Evolutionary conservation across 2,329 filamentous ascomycete genomes (phyloP).

Genomic region (Trichophaea hybrida): DNA sequence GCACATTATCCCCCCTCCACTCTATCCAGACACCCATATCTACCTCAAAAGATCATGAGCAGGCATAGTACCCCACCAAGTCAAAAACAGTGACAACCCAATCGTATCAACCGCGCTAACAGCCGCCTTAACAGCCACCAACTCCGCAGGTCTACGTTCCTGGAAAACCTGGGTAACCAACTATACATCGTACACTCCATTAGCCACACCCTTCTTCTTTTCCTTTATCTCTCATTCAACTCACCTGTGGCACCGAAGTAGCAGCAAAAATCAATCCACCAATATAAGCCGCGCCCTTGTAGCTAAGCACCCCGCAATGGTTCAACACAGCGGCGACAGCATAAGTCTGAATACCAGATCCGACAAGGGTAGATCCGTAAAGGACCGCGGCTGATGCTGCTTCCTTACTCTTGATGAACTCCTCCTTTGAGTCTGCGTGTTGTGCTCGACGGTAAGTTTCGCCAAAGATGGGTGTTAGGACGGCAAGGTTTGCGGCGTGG

Average conservation of each 20-base stretch:
- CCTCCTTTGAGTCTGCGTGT: slow-evolving; percentile 83
- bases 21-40: not conserved
- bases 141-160: slow-evolving; percentile 85
- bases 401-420: slow-evolving; percentile 90
- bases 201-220: slow-evolving; percentile 15
- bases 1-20: no score
- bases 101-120: slow-evolving; percentile 86
- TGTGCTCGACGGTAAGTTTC: slow-evolving; percentile 89
- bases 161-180: slow-evolving; percentile 74
- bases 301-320: slow-evolving; percentile 83
- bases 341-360: slow-evolving; percentile 78
- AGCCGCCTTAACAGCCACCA: slow-evolving; percentile 68
- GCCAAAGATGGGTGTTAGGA: slow-evolving; percentile 81
- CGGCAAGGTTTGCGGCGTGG: slow-evolving; percentile 76
- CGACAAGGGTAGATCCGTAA: slow-evolving; percentile 79
- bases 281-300: slow-evolving; percentile 93
- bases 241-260: slow-evolving; percentile 70
- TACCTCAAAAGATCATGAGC: slow-evolving; percentile 21
- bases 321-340: slow-evolving; percentile 85
- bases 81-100: slow-evolving; percentile 79
- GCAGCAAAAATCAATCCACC: slow-evolving; percentile 84
- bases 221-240: slow-evolving; percentile 30
- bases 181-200: slow-evolving; percentile 34
- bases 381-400: slow-evolving; percentile 72
- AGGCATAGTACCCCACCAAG: slow-evolving; percentile 82